Evolutionary conservation across 176 grass and related monocot species (phyloP), one percentile per base, ranked within the genome.

Genomic region (Carex pumila): DNA sequence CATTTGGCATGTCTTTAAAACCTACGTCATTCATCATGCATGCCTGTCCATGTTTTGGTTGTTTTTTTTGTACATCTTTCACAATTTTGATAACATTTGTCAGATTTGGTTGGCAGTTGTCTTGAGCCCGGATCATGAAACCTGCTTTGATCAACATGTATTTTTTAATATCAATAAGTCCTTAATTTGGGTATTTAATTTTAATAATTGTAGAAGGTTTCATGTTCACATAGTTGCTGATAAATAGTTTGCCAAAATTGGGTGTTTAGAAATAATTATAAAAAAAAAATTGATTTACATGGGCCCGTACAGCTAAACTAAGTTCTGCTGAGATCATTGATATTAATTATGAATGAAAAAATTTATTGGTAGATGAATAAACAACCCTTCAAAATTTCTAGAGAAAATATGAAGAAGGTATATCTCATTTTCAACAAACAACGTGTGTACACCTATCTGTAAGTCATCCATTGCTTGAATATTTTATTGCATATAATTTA

Each of bases 1-100:
- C 81, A 69, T 83, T 83, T 68, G 61, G 61, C 62, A 66, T 66
- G 79, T 82, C 80, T 49, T 52, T 82, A 82, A 66, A 49, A 5
- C 15, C 45, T 82, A 47, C 66, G 45, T 65, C 61, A 82, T 52
- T 82, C 45, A 29, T 82, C 80, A 67, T 66, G 59, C 80, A 82
- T 67, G 37, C 37, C 59, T 64, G 79, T 61, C 29, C 37, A 45
- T 61, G 1, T 25, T 82, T 82, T 82, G 61, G 61, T 50, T 3
- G 8, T 50, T 50, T 63, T 63, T 82, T 82, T 82, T 82, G 59
- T 66, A 66, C 19, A 67, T 66, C 53, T 82, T 21, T 66, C 22
- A 41, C 1, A 66, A 67, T 68, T 68, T 68, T 50, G 21, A 43
- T 7, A 66, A 50, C 34, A 14, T 34, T 69, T 83, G 49, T 64